Evolutionary conservation across 2,329 filamentous ascomycete genomes (phyloP).

Genomic region (Trichothecium sympodiale): DNA sequence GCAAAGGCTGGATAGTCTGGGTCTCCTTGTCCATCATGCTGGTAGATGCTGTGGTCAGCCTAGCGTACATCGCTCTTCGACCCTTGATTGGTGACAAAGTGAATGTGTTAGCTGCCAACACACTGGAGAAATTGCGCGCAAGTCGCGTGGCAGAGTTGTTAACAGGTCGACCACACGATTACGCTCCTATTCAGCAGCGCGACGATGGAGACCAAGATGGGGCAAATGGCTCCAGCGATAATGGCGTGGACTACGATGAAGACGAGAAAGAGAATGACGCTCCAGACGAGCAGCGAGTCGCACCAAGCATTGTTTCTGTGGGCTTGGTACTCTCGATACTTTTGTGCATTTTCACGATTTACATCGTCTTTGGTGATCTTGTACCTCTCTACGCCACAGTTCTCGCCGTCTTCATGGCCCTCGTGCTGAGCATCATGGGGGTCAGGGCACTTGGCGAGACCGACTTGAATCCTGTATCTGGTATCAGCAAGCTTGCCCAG

Average conservation of each 20-base stretch:
- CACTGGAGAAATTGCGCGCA: conserved; percentile 8
- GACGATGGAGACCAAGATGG: conserved; percentile 3
- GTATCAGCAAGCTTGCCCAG: conserved; percentile 93
- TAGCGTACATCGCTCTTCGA: conserved; percentile 64
- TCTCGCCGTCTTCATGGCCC: conserved; percentile 72
- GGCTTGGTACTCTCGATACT: conserved; percentile 66
- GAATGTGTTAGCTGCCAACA: background rate
- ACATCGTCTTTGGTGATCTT: conserved; percentile 70
- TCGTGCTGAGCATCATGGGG: conserved; percentile 66
- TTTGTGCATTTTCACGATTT: conserved; percentile 73
- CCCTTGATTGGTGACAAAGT: conserved; percentile 31
- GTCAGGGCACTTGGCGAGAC: conserved; percentile 66
- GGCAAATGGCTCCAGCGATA: conserved; percentile 1
- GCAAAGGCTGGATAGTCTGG: conserved; percentile 99
- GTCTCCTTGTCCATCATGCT: conserved; percentile 93
- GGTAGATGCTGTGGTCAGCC: conserved; percentile 79
- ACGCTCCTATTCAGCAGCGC: conserved; percentile 11
- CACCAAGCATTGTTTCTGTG: conserved; percentile 57
- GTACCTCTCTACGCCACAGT: conserved; percentile 70
- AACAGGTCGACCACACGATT: conserved; percentile 10
- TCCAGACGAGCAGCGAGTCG: conserved; percentile 71
- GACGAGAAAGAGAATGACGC: conserved; percentile 54
- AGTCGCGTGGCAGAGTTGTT: conserved; percentile 12
- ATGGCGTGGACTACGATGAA: conserved; percentile 12
- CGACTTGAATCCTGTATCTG: conserved; percentile 90